phyloP scores from a whole-genome alignment of 345 rosid species.

The Arabis hirsuta region DNA sequence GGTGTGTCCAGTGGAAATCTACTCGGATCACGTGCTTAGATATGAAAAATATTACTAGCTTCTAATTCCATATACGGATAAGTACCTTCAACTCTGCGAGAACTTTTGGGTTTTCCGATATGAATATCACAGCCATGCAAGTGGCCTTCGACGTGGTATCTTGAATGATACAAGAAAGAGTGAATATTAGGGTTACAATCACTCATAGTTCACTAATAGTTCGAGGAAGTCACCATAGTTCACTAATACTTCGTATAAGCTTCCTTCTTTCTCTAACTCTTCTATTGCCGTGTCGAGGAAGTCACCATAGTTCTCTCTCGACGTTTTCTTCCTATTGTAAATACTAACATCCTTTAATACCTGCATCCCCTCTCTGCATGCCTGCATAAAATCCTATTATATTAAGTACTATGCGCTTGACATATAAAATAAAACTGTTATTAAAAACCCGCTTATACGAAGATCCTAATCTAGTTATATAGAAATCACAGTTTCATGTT shows the following conservation, averaged over 20 bases:
- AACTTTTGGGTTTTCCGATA: conserved; percentile 43
- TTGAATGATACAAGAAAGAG: conserved; percentile 31
- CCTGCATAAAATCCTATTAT: too few relatives aligned
- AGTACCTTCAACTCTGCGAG: conserved; percentile 40
- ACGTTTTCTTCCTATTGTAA: conserved; percentile 28
- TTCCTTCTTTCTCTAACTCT: conserved; percentile 35
- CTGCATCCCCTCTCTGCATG: conserved; percentile 32
- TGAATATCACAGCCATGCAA: conserved; percentile 37
- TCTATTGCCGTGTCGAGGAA: conserved; percentile 39
- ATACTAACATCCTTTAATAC: conserved; percentile 32
- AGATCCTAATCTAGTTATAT: too few relatives aligned
- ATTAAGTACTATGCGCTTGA: too few relatives aligned
- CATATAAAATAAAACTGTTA: too few relatives aligned
- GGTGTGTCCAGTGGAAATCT: too few relatives aligned
- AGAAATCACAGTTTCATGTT: not conserved
- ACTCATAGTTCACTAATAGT: conserved; percentile 30
- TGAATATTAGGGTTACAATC: conserved; percentile 30
- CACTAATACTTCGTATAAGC: too few relatives aligned
- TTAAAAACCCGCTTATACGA: too few relatives aligned
- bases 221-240: too few relatives aligned
- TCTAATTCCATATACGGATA: too few relatives aligned
- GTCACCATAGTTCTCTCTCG: conserved; percentile 23
- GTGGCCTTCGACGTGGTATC: conserved; percentile 45
- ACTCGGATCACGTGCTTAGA: too few relatives aligned
- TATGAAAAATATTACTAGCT: too few relatives aligned